phyloP scores from a whole-genome alignment of 495 filamentous ascomycete species.

The Glutinoglossum americanum region DNA sequence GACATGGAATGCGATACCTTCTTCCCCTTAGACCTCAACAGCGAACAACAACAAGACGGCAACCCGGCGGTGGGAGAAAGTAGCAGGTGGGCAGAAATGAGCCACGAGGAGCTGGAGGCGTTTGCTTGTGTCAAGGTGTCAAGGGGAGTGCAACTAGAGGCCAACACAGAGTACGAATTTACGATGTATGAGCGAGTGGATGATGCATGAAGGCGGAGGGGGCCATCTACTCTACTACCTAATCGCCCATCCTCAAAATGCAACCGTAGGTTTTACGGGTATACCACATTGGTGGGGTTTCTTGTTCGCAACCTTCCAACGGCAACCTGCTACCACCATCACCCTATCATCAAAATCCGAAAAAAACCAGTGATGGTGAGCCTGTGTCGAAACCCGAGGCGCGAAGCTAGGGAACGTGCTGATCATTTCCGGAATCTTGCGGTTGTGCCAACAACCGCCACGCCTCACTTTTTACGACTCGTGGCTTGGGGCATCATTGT shows the following conservation, averaged over 20 bases:
- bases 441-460: background rate
- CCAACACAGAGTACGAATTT: background rate
- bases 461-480: background rate
- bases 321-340: background rate
- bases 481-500: background rate
- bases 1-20: constrained; percentile 78
- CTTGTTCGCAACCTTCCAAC: background rate
- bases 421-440: background rate
- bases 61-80: background rate
- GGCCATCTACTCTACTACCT: background rate
- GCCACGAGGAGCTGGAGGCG: background rate
- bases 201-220: background rate
- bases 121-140: background rate
- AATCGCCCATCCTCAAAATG: background rate
- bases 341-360: background rate
- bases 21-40: constrained; percentile 41
- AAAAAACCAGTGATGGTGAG: background rate
- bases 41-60: background rate
- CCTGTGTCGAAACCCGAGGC: background rate
- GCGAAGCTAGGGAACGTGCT: background rate
- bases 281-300: background rate
- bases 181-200: background rate
- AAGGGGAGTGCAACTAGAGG: background rate
- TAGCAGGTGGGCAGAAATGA: background rate
- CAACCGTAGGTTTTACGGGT: background rate